A percentile compares a stretch with the other conserved stretches of the same genome.
Evolutionary conservation across 768 basidiomycete species (phyloP).

Genomic region (Leccinum aurantiacum): DNA sequence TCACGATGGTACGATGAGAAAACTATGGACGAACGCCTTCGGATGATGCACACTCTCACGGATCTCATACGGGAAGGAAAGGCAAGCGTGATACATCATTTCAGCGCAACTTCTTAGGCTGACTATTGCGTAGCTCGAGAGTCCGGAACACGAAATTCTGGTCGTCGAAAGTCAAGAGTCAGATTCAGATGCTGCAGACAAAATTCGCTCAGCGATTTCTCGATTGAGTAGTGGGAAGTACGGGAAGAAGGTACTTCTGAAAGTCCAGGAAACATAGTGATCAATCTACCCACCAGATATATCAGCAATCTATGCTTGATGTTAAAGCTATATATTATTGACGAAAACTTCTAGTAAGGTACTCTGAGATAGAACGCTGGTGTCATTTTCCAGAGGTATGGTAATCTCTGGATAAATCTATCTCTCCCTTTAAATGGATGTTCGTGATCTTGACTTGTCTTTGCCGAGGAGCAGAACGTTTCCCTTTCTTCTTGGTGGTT

Average conservation of each 20-base stretch:
- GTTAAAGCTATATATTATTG: neutral
- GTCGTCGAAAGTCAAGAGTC: constrained; percentile 41
- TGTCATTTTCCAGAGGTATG: constrained; percentile 29
- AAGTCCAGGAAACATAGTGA: constrained; percentile 33
- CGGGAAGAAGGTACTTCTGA: constrained; percentile 53
- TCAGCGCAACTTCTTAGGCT: constrained; percentile 2
- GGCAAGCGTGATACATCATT: constrained; percentile 34
- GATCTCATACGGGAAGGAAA: constrained; percentile 54
- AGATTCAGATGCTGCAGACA: constrained; percentile 38
- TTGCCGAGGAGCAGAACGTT: constrained; percentile 68
- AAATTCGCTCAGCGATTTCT: constrained; percentile 36
- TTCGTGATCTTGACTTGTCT: constrained; percentile 85
- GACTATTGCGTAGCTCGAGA: constrained; percentile 50
- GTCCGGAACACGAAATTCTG: constrained; percentile 69
- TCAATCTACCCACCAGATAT: neutral
- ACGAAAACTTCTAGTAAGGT: neutral
- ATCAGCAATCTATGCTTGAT: neutral
- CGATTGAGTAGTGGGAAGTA: constrained; percentile 37
- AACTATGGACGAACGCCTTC: constrained; percentile 46
- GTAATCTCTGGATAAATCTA: constrained; percentile 82
- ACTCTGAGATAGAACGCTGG: neutral
- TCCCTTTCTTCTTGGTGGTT: constrained; percentile 77
- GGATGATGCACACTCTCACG: constrained; percentile 51
- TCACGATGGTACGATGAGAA: constrained; percentile 63
- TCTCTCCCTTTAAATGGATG: constrained; percentile 80